phyloP scores from a whole-genome alignment of 2,329 filamentous ascomycete species.

The Emericellopsis atlantica region DNA sequence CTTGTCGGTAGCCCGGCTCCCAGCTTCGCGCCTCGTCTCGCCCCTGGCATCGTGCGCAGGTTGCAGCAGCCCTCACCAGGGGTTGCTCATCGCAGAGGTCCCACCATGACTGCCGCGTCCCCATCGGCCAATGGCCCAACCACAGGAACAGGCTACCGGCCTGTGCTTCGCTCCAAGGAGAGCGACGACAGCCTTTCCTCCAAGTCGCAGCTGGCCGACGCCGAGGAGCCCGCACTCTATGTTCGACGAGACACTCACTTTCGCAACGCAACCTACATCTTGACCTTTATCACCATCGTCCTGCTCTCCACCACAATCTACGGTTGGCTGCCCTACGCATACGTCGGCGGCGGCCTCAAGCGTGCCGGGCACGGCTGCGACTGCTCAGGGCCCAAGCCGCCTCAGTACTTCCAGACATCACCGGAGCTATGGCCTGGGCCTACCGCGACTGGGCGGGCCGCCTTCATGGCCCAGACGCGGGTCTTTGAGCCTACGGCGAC shows the following conservation, averaged over 20 bases:
- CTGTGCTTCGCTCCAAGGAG: too few relatives aligned
- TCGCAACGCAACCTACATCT: conserved; percentile 1
- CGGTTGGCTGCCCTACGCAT: conserved; percentile 18
- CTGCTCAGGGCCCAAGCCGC: conserved; percentile 27
- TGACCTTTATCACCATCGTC: conserved; percentile 14
- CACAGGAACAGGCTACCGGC: too few relatives aligned
- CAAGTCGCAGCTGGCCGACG: too few relatives aligned
- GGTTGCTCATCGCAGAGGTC: too few relatives aligned
- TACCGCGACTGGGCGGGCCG: conserved; percentile 55
- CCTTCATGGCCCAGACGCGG: conserved; percentile 61
- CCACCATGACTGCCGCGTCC: conserved; percentile 5
- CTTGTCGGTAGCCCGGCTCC: too few relatives aligned
- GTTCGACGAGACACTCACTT: background rate
- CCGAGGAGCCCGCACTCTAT: too few relatives aligned
- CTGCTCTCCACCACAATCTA: conserved; percentile 23
- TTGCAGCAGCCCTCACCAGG: too few relatives aligned
- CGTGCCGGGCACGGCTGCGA: conserved; percentile 13
- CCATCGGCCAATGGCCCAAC: background rate
- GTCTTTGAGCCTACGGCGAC: conserved; percentile 51
- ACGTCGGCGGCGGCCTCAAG: conserved; percentile 3
- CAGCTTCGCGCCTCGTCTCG: too few relatives aligned
- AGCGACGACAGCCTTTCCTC: too few relatives aligned
- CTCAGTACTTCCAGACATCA: conserved; percentile 51
- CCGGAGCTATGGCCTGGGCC: conserved; percentile 51
- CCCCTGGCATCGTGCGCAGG: too few relatives aligned